A percentile compares a stretch with the other conserved stretches of the same genome.
Conservation (phyloP, 2,329 filamentous ascomycete genomes). For the Chrysoporthe deuterocubensis region DNA sequence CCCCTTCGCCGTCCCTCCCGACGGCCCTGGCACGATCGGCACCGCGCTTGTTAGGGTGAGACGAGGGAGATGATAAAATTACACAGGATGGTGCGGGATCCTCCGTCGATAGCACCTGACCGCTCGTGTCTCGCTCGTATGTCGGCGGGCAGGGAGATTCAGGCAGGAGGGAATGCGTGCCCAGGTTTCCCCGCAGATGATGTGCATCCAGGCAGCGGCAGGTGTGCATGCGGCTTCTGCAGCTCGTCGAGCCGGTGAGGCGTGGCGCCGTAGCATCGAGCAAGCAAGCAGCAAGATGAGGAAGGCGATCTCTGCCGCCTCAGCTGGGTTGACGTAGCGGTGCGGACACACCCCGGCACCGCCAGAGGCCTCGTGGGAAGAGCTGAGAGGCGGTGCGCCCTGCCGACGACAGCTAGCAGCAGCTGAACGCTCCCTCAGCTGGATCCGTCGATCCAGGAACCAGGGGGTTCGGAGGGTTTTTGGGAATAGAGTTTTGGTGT, state of each 20-base stretch:
- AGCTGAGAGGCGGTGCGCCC: neutral
- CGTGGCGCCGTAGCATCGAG: constrained; percentile 19
- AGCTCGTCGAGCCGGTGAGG: constrained; percentile 14
- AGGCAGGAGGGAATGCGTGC: neutral
- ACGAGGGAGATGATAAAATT: neutral
- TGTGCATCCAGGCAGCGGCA: constrained; percentile 2
- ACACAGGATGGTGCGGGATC: neutral
- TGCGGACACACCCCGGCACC: neutral
- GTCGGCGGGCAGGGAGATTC: neutral
- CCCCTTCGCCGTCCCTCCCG: neutral
- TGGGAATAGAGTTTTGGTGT: neutral
- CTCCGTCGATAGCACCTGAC: neutral
- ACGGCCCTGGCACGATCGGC: neutral
- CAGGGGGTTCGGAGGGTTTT: neutral
- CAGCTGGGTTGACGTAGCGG: neutral
- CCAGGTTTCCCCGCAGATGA: constrained; percentile 12
- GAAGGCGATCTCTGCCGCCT: neutral
- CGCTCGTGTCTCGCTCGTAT: neutral
- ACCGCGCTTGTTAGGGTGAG: neutral
- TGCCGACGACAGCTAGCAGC: neutral
- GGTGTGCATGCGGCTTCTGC: constrained; percentile 1
- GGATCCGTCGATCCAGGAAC: neutral
- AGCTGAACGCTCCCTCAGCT: neutral
- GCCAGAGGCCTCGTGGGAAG: constrained; percentile 6
- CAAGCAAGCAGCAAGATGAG: neutral